Base-by-base conservation (phyloP, 441 rosid species). In the Gossypium davidsonii region DNA sequence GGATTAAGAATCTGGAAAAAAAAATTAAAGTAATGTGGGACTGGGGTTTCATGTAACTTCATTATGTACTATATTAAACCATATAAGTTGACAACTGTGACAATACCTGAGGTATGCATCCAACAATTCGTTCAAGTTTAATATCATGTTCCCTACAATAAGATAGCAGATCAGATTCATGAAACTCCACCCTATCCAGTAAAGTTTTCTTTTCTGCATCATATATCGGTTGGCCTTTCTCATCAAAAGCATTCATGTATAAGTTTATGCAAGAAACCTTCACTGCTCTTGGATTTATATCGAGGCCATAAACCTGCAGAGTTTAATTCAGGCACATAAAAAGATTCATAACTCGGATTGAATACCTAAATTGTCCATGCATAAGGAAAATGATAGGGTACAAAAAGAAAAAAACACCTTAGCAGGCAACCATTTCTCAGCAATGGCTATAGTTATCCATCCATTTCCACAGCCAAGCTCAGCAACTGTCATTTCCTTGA, bases 381-480 rank as follows among this genome's bases (percentile, higher is more conserved):
- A 34, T 26, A 67, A 20, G 9, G 72, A 73, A 53, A 26, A 14
- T 6, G 60, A 67, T 1, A 14, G 2, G 37, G 37, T 8, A 3
- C 49, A 53, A 58, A 61, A 15, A 21, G 9, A 75, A 60, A 71
- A 64, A 34, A 34, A 5, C 1, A 91, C 98, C 97, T 90, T 92
- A 12, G 82, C 78, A 76, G 98, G 97, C 85, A 84, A 79, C 97
- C 98, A 92, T 83, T 92, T 92, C 57, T 86, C 96, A 70, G 97
- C 98, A 75, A 92, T 72, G 64, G 98, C 98, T 61, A 94, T 89
- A 21, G 94, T 84, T 77, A 92, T 94, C 97, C 98, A 94, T 76
- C 98, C 98, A 67, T 94, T 94, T 72, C 98, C 98, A 80, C 98
- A 94, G 14, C 98, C 98, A 84, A 94, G 98, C 83, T 94, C 98